These are phyloP conservation scores for Daucus carota DNA, from an alignment of 129 eudicot genomes.

Conservation along the genomic window DH1_v3.0 NC_030387.2:24187501-24188000, in stretches of 20 bases:
- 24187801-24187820: too few species aligned
- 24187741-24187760: conserved; percentile 28
- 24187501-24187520: background rate
- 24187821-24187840: too few species aligned
- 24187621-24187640: conserved; percentile 39
- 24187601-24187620: conserved; percentile 35
- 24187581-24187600: conserved; percentile 22
- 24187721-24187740: conserved; percentile 27
- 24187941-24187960: conserved; percentile 32
- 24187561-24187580: background rate
- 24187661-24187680: conserved; percentile 29
- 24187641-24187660: conserved; percentile 26
- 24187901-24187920: conserved; percentile 49
- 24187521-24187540: background rate
- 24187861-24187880: conserved; percentile 34
- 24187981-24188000: conserved; percentile 23
- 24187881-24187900: conserved; percentile 51
- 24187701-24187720: conserved; percentile 32
- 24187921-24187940: conserved; percentile 33
- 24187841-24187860: background rate
- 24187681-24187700: conserved; percentile 38
- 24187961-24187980: conserved; percentile 41
- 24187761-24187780: conserved; percentile 53
- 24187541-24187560: background rate
- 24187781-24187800: background rate